These are phyloP conservation scores for Apophysomyces sp. DNA, from an alignment of 371 early-diverging fungal species.

Conservation along the genomic window DNA sequence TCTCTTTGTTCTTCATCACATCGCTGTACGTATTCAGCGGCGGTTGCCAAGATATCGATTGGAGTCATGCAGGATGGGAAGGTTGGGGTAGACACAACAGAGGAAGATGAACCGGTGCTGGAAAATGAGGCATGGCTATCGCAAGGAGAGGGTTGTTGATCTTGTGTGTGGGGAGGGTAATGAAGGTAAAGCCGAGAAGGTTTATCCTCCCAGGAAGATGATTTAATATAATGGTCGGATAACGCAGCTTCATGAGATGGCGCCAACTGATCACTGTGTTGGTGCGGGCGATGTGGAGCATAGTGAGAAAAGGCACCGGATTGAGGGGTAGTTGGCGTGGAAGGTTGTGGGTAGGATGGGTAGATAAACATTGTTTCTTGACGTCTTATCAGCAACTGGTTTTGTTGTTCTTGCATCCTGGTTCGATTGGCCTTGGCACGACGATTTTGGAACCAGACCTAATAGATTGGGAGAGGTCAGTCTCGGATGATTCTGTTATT, in stretches of 20 bases:
- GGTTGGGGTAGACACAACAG: conserved; percentile 29
- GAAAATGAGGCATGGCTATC: conserved; percentile 4
- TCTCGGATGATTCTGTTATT: not conserved
- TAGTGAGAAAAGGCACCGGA: not conserved
- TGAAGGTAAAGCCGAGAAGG: not conserved
- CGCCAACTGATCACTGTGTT: not conserved
- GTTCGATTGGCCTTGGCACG: conserved; percentile 34
- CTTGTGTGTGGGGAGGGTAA: not conserved
- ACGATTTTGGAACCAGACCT: conserved; percentile 39
- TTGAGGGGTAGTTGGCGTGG: not conserved
- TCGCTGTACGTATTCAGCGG: conserved; percentile 50
- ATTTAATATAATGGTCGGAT: not conserved
- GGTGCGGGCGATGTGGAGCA: not conserved
- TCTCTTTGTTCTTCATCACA: conserved; percentile 39
- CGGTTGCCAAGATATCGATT: conserved; percentile 46
- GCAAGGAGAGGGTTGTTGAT: conserved; percentile 11
- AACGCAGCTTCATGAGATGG: not conserved
- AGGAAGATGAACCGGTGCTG: conserved; percentile 21
- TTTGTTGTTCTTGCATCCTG: conserved; percentile 20
- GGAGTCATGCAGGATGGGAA: conserved; percentile 32
- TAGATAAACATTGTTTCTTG: conserved; percentile 7
- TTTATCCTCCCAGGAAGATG: not conserved
- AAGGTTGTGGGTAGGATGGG: not conserved
- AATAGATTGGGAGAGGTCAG: conserved; percentile 5
- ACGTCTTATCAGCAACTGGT: conserved; percentile 13